Evolutionary conservation across 257 asterid species (phyloP), one percentile per base, ranked within the genome.

Genomic region (Petrea volubilis): DNA sequence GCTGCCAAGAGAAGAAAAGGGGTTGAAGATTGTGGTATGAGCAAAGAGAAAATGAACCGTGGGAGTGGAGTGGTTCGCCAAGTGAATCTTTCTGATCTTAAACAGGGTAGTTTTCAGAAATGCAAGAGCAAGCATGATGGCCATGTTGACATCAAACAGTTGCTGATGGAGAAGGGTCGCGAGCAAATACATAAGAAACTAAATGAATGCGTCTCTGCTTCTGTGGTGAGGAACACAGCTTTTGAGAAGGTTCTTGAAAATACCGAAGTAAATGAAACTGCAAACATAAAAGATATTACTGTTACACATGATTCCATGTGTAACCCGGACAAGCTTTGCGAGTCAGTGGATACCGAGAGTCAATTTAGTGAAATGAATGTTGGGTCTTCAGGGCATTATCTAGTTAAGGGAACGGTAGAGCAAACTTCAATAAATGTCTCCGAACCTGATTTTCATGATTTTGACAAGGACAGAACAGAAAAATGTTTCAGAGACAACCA

Each of bases 91-190:
- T 66, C 82, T 43, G 76, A 71, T 62, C 57, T 29, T 50, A 74
- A 29, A 67, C 66, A 44, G 66, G 76, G 57, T 50, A 40, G 34
- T 71, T 46, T 53, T 8, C 52, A 23, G 55, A 65, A 79, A 47
- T 67, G 77, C 38, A 53, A 46, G 18, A 79, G 64, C 78, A 71
- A 67, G 66, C 70, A 29, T 51, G 72, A 60, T 52, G 80, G 60
- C 49, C 40, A 7, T 59, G 40, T 63, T 63, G 83, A 67, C 66
- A 43, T 83, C 51, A 84, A 79, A 64, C 81, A 68, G 67, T 47
- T 89, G 76, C 72, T 87, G 77, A 76, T 87, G 79, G 85, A 77
- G 81, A 87, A 83, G 84, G 90, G 82, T 76, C 83, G 83, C 56
- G 73, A 49, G 65, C 87, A 87, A 70, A 65, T 89, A 36, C 44